These are phyloP conservation scores for Trypanosoma conorhini DNA, from an alignment of 208 protist species.

Conservation along the genomic window DNA sequence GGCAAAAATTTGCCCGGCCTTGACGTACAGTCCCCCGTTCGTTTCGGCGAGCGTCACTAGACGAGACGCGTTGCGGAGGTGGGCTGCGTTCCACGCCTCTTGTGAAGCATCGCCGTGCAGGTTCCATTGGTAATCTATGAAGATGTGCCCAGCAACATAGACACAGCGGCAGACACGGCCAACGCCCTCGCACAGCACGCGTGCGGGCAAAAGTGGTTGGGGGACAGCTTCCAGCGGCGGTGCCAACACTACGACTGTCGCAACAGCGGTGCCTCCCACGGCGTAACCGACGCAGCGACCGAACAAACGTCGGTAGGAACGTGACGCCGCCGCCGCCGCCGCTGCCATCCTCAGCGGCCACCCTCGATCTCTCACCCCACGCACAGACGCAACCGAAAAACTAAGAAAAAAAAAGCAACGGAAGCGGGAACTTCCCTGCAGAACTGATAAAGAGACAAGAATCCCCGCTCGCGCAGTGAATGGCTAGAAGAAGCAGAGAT, in stretches of 20 bases:
- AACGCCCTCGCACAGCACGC: slow-evolving; percentile 80
- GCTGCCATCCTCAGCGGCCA: slow-evolving; percentile 9
- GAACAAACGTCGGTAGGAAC: slow-evolving; percentile 21
- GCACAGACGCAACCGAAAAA: not conserved
- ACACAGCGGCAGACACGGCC: slow-evolving; percentile 79
- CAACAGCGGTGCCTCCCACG: slow-evolving; percentile 23
- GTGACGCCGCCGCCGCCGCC: slow-evolving; percentile 23
- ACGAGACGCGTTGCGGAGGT: slow-evolving; percentile 71
- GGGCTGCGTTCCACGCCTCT: slow-evolving; percentile 73
- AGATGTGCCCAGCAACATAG: slow-evolving; percentile 58
- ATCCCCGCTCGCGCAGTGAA: not conserved
- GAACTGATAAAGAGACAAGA: no score
- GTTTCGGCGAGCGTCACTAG: slow-evolving; percentile 77
- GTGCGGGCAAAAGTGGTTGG: slow-evolving; percentile 49
- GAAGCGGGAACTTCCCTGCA: not conserved
- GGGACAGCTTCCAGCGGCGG: slow-evolving; percentile 78
- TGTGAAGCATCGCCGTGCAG: slow-evolving; percentile 39
- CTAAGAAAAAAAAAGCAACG: slow-evolving; percentile 3
- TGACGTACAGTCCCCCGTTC: slow-evolving; percentile 95
- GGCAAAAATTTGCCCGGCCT: slow-evolving; percentile 94
- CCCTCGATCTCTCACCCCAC: not conserved
- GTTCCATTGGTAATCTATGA: slow-evolving; percentile 73
- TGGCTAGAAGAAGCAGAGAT: not conserved
- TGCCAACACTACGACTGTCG: slow-evolving; percentile 40
- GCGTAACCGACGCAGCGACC: slow-evolving; percentile 26